Percentiles rank a stretch among this genome's conserved stretches.
Conservation (phyloP, 176 grass and related monocot genomes). For the Echinochloa phyllopogon region DNA sequence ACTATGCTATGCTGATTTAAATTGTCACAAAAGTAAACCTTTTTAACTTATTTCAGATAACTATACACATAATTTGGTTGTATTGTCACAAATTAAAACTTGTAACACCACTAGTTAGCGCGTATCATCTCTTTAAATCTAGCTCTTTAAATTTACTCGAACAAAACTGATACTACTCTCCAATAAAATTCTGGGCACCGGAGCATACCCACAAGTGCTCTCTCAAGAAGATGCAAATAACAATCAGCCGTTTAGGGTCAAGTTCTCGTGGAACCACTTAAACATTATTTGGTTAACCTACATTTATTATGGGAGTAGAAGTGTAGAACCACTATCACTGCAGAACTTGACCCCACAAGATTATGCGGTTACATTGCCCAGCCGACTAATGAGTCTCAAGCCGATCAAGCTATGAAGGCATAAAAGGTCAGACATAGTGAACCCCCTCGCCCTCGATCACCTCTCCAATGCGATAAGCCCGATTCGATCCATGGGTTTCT, state of each 20-base stretch:
- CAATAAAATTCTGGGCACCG: background rate
- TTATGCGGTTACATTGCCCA: constrained; percentile 31
- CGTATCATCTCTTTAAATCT: background rate
- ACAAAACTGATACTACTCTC: too few species aligned
- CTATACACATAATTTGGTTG: too few species aligned
- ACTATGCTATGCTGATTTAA: too few species aligned
- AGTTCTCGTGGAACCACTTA: background rate
- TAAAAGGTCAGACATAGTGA: constrained; percentile 45
- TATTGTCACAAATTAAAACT: too few species aligned
- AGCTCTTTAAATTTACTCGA: background rate
- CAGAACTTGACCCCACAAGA: constrained; percentile 3
- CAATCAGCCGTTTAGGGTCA: constrained; percentile 4
- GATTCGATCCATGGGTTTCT: constrained; percentile 30
- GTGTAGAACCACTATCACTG: constrained; percentile 11
- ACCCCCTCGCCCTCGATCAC: constrained; percentile 79
- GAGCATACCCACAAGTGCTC: background rate
- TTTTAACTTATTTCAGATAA: too few species aligned
- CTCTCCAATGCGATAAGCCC: constrained; percentile 72
- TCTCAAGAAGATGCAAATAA: background rate
- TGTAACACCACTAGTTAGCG: too few species aligned
- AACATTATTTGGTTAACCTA: constrained; percentile 35
- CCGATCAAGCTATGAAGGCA: background rate
- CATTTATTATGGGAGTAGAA: constrained; percentile 25
- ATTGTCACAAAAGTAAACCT: too few species aligned
- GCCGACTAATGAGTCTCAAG: background rate